Conservation (phyloP, 1,139 yeast species). For the Candida labiduridarum region DNA sequence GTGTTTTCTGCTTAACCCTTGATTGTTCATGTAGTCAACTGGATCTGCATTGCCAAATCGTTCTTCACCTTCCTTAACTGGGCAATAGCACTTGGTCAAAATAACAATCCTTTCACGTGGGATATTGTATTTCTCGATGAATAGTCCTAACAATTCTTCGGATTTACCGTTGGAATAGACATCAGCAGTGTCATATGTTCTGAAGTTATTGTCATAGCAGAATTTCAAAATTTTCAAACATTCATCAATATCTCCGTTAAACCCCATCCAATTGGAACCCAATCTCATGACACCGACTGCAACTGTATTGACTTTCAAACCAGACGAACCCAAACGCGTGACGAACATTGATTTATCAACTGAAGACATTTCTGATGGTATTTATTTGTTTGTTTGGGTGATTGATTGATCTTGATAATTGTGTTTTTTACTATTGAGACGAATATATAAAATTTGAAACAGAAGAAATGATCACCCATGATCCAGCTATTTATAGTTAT, state of each 20-base stretch:
- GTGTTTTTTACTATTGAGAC: too few species aligned
- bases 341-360: conserved; percentile 6
- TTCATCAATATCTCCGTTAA: conserved; percentile 13
- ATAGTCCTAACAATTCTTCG: conserved; percentile 23
- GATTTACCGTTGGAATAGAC: conserved; percentile 31
- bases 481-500: too few species aligned
- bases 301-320: conserved; percentile 7
- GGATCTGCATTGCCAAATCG: conserved; percentile 11
- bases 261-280: conserved; percentile 7
- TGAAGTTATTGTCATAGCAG: conserved; percentile 50
- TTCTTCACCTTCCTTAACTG: conserved; percentile 18
- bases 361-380: not conserved
- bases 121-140: conserved; percentile 23
- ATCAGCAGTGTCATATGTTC: conserved; percentile 39
- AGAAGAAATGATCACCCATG: too few species aligned
- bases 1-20: conserved; percentile 49
- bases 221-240: conserved; percentile 40
- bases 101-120: conserved; percentile 30
- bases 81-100: conserved; percentile 36
- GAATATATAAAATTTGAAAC: too few species aligned
- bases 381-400: not conserved
- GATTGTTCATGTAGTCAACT: conserved; percentile 12
- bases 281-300: conserved; percentile 7
- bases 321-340: conserved; percentile 2
- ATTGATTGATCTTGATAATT: too few species aligned